phyloP scores from a whole-genome alignment of 2,329 filamentous ascomycete genomes.

The Fusarium sulawesiense region DNA sequence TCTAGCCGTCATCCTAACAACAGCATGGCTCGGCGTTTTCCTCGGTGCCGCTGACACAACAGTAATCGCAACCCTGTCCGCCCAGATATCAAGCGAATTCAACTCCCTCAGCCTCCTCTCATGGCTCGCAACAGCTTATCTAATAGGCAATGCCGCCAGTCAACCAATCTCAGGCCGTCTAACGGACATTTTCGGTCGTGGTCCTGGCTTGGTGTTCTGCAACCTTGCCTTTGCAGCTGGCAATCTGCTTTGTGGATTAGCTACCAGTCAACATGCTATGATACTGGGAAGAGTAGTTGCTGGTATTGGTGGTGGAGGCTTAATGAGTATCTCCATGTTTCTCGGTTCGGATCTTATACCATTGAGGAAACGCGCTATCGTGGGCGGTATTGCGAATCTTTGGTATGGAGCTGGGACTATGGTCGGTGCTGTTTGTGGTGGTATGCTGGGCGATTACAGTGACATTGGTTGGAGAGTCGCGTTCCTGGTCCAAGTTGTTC shows the following conservation, averaged over 20 bases:
- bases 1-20: not conserved
- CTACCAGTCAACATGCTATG: conserved; percentile 70
- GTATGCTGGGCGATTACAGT: not conserved
- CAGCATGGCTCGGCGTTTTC: conserved; percentile 49
- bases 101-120: conserved; percentile 79
- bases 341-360: conserved; percentile 74
- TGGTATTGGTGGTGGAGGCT: conserved; percentile 78
- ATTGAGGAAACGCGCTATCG: conserved; percentile 59
- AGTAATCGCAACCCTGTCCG: conserved; percentile 81
- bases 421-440: conserved; percentile 10
- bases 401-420: conserved; percentile 2
- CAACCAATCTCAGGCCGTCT: conserved; percentile 77
- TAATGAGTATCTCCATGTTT: conserved; percentile 74
- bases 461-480: conserved; percentile 4
- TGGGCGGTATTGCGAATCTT: not conserved
- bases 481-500: not conserved
- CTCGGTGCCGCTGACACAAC: conserved; percentile 73
- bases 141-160: conserved; percentile 78
- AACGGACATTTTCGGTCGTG: conserved; percentile 83
- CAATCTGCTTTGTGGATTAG: conserved; percentile 80
- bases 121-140: conserved; percentile 83
- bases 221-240: conserved; percentile 79
- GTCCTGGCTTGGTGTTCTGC: conserved; percentile 76
- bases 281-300: conserved; percentile 79
- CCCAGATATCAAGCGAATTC: conserved; percentile 82